phyloP scores from a whole-genome alignment of 1,284 basidiomycete genomes.

The Takashimella koratensis region DNA sequence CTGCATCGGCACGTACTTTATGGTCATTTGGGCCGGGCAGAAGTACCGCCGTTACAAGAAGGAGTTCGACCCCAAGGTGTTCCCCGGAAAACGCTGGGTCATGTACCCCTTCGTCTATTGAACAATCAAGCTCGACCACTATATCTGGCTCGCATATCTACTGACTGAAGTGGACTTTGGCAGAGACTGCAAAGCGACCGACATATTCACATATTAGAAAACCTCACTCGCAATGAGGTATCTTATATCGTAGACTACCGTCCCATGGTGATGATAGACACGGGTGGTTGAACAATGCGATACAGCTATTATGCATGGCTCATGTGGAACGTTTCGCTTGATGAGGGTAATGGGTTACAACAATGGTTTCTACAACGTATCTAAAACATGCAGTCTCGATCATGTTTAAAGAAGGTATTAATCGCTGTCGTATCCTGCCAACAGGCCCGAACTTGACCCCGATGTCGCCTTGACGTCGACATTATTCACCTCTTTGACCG shows the following conservation, averaged over 20 bases:
- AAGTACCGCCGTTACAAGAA: constrained; percentile 89
- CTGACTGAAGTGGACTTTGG: too few species aligned
- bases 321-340: too few species aligned
- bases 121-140: background rate
- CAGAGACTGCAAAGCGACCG: background rate
- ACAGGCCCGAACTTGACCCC: constrained; percentile 13
- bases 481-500: background rate
- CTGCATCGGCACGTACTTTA: constrained; percentile 64
- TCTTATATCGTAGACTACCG: too few species aligned
- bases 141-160: too few species aligned
- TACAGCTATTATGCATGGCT: too few species aligned
- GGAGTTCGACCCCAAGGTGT: constrained; percentile 75
- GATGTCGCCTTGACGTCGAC: constrained; percentile 2
- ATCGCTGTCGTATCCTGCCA: constrained; percentile 32
- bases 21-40: constrained; percentile 86
- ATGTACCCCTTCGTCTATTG: constrained; percentile 37
- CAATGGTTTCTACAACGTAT: too few species aligned
- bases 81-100: constrained; percentile 45
- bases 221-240: too few species aligned
- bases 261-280: too few species aligned
- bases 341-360: too few species aligned
- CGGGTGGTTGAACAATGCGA: too few species aligned
- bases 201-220: background rate
- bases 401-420: too few species aligned
- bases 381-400: too few species aligned